These are phyloP conservation scores for Aspergillus texensis DNA, from an alignment of 2,329 filamentous ascomycete genomes.

Conservation along the genomic window DNA sequence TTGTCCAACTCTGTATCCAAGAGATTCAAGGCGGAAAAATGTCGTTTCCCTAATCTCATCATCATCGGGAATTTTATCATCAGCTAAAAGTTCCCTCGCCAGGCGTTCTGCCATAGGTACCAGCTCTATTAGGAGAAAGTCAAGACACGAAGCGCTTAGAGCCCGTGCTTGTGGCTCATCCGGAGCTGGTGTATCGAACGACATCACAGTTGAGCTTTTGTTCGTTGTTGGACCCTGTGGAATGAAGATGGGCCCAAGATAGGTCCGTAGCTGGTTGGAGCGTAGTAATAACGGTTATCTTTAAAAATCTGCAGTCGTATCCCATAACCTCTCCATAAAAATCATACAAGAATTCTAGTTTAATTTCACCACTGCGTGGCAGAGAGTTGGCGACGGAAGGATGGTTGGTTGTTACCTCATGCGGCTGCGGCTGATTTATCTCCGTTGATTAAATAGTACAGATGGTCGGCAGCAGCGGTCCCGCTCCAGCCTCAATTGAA, in stretches of 20 bases:
- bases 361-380: not conserved
- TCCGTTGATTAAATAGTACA: not conserved
- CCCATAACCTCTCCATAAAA: not conserved
- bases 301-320: not conserved
- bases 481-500: not conserved
- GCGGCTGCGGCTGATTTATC: conserved; percentile 1
- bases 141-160: conserved; percentile 82
- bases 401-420: not conserved
- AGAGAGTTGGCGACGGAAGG: not conserved
- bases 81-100: conserved; percentile 64
- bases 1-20: conserved; percentile 91
- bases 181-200: conserved; percentile 70
- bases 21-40: conserved; percentile 77
- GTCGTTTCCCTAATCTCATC: conserved; percentile 84
- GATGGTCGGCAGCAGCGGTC: too few relatives aligned
- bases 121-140: conserved; percentile 94
- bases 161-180: conserved; percentile 76
- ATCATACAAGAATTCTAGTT: not conserved
- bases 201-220: conserved; percentile 55
- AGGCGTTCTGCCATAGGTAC: conserved; percentile 92
- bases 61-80: conserved; percentile 38
- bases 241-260: not conserved
- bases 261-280: not conserved
- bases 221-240: not conserved
- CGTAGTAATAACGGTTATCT: not conserved